Evolutionary conservation across 805 yeast species (phyloP).

Genomic region (Cyberlindnera mrakii): DNA sequence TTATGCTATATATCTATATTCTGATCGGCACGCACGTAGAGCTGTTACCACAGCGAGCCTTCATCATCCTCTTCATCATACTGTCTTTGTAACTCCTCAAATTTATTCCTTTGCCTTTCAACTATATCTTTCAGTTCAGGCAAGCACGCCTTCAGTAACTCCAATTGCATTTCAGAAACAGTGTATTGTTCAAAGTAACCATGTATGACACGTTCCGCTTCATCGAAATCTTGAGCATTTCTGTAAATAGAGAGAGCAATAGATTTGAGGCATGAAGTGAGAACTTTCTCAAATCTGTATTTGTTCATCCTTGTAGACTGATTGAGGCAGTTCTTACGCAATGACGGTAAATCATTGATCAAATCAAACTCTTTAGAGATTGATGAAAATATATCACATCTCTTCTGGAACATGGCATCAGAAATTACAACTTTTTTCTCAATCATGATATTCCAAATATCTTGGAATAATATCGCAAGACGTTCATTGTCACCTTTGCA

Average conservation of each 20-base stretch:
- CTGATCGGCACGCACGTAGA: background rate
- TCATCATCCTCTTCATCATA: conserved; percentile 28
- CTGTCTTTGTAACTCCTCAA: conserved; percentile 21
- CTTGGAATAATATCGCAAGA: conserved; percentile 4
- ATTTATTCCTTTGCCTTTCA: conserved; percentile 8
- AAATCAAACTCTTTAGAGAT: conserved; percentile 6
- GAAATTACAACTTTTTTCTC: conserved; percentile 6
- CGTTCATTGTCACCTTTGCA: conserved; percentile 1
- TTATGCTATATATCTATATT: background rate
- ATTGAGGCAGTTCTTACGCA: conserved; percentile 3
- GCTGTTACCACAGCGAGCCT: conserved; percentile 22
- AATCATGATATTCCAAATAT: conserved; percentile 15
- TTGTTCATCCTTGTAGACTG: conserved; percentile 1
- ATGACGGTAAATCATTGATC: conserved; percentile 9
- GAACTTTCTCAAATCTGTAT: conserved; percentile 8
- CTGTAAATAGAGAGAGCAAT: conserved; percentile 5
- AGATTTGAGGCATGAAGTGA: conserved; percentile 9
- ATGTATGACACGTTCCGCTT: conserved; percentile 5
- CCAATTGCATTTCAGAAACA: conserved; percentile 1
- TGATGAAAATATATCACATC: conserved; percentile 5
- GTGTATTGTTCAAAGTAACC: conserved; percentile 5
- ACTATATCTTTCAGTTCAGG: conserved; percentile 1
- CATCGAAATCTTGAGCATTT: conserved; percentile 1
- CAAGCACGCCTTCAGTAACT: background rate
- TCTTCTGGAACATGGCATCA: conserved; percentile 8